Evolutionary conservation across 2,329 filamentous ascomycete species (phyloP), one percentile per base, ranked within the genome.

Genomic region (Gnomoniopsis smithogilvyi): DNA sequence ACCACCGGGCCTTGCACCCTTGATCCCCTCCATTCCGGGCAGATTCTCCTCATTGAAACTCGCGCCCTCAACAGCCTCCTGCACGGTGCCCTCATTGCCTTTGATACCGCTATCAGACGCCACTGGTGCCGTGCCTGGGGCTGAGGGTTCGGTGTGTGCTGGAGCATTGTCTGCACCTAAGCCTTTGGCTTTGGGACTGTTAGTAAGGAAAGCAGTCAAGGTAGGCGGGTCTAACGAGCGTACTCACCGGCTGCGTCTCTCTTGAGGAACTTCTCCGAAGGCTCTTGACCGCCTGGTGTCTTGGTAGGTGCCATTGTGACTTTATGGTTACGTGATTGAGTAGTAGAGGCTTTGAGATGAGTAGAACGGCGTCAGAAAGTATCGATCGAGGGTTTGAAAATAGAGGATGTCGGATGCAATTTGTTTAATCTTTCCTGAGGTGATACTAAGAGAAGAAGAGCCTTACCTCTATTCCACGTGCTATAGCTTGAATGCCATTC

Each of bases 181-280:
- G 4, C 59, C 59, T 34, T 62, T 54, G 8, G 52, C 60, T 59
- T 47, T 22, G 1, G 38, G 8, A n/a, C 4, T 30, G 26, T 30
- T 30, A 30, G 26, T 4, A 30, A 30, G 26, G 26, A 30, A 30
- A 4, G 8, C 8, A 8, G 4, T 4, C 4, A 30, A 30, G 26
- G 26, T 30, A 8, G 8, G 4, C 26, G 8, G 26, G 26, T 30
- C 11, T 51, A 30, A 19, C 7, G 2, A n/a, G n/a, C 3, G 15
- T 2, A 52, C 47, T 22, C 17, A 53, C 56, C 56, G 17, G 53
- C 47, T 17, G 56, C 56, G 3, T 59, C 51, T 12, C 54, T 51
- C 43, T 59, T 59, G 6, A 59, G 45, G n/a, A 62, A 62, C 51
- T 59, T 62, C 14, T 59, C 56, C n/a, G 56, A 59, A 10, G 60